Evolutionary conservation across 228 moss, liverwort and hornwort species (phyloP).

Genomic region (Sphagnum fallax): DNA sequence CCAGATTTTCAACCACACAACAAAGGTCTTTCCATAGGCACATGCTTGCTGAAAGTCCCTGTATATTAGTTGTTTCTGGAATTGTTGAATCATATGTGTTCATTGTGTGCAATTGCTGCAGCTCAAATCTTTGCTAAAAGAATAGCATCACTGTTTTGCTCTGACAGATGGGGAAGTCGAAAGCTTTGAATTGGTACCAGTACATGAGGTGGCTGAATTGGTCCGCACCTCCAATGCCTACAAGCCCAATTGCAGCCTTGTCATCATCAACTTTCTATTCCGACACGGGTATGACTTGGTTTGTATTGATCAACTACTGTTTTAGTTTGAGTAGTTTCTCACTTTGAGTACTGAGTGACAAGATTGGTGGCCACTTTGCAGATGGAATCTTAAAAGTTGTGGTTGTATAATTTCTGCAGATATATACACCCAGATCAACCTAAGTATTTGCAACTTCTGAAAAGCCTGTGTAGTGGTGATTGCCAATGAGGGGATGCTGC

Average conservation of each 20-base stretch:
- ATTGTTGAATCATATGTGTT: background rate
- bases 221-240: conserved; percentile 56
- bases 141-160: background rate
- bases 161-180: conserved; percentile 87
- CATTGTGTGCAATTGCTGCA: background rate
- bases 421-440: conserved; percentile 80
- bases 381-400: background rate
- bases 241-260: conserved; percentile 85
- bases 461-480: conserved; percentile 70
- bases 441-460: conserved; percentile 71
- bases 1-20: conserved; percentile 75
- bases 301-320: background rate
- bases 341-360: background rate
- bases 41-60: background rate
- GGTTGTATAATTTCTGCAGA: conserved; percentile 19
- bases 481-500: conserved; percentile 6
- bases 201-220: conserved; percentile 50
- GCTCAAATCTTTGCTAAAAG: background rate
- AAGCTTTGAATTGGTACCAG: conserved; percentile 61
- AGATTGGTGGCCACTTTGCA: background rate
- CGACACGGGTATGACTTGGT: conserved; percentile 62
- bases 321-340: background rate
- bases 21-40: conserved; percentile 29
- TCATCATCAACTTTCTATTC: conserved; percentile 77
- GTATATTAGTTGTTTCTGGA: background rate